Percentiles rank a stretch among this genome's conserved stretches.
phyloP scores from a whole-genome alignment of 164 flowering plant species.

The Taxillus chinensis region DNA sequence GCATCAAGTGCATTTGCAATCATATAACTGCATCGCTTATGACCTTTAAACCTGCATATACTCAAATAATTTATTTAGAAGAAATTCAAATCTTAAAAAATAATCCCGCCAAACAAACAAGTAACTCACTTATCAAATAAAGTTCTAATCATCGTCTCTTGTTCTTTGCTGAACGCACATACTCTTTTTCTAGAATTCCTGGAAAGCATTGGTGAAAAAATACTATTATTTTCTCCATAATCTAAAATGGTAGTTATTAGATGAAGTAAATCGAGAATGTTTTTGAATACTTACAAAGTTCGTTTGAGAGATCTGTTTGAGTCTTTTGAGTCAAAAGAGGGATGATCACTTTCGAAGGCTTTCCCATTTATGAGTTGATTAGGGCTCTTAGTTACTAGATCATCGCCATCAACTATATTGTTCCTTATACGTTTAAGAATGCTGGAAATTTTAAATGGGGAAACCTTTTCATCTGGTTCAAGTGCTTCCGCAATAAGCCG shows the following conservation, averaged over 20 bases:
- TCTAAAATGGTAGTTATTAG: not conserved
- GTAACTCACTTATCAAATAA: conserved; percentile 74
- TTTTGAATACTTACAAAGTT: conserved; percentile 29
- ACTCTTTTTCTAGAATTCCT: conserved; percentile 61
- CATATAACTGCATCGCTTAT: conserved; percentile 67
- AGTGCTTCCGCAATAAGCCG: conserved; percentile 61
- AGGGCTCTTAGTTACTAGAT: conserved; percentile 8
- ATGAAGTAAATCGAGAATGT: not conserved
- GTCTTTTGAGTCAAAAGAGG: conserved; percentile 9
- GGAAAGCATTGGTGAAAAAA: conserved; percentile 1
- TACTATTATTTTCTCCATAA: no score
- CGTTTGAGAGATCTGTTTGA: conserved; percentile 14
- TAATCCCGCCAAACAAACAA: not conserved
- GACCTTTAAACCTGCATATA: conserved; percentile 59
- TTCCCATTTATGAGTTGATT: conserved; percentile 14
- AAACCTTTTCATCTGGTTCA: conserved; percentile 46
- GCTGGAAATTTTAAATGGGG: conserved; percentile 50
- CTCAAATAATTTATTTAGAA: not conserved
- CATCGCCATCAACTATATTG: conserved; percentile 16
- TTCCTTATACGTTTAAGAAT: conserved; percentile 51
- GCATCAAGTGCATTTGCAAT: conserved; percentile 76
- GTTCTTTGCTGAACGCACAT: conserved; percentile 54
- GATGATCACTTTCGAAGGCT: conserved; percentile 11
- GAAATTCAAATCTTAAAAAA: not conserved
- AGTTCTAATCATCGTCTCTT: conserved; percentile 48